These are phyloP conservation scores for Trichoderma gracile DNA, from an alignment of 2,329 filamentous ascomycete genomes.

Conservation along the genomic window DNA sequence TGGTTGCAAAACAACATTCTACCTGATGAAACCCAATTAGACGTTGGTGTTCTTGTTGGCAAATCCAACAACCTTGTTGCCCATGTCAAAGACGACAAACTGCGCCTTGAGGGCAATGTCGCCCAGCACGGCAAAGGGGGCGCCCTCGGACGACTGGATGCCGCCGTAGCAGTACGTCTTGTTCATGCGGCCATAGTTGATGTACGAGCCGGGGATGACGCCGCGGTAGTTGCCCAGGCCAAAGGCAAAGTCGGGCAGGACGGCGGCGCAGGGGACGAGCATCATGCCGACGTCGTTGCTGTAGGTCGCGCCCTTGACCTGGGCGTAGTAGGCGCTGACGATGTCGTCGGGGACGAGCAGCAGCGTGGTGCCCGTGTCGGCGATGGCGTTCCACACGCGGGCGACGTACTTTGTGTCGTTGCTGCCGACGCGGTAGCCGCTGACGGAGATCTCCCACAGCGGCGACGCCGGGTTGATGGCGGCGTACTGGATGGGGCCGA, in stretches of 20 bases:
- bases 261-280: slow-evolving; percentile 56
- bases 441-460: slow-evolving; percentile 63
- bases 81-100: slow-evolving; percentile 46
- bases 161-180: slow-evolving; percentile 40
- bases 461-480: slow-evolving; percentile 53
- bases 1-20: background rate
- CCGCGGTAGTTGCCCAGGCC: slow-evolving; percentile 40
- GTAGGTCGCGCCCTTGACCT: slow-evolving; percentile 54
- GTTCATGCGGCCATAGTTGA: slow-evolving; percentile 40
- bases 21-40: background rate
- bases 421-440: slow-evolving; percentile 56
- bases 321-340: slow-evolving; percentile 59
- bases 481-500: slow-evolving; percentile 57
- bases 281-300: slow-evolving; percentile 54
- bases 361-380: slow-evolving; percentile 71
- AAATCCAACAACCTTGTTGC: slow-evolving; percentile 39
- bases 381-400: slow-evolving; percentile 54
- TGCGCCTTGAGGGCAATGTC: slow-evolving; percentile 48
- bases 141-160: slow-evolving; percentile 41
- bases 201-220: slow-evolving; percentile 40
- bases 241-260: slow-evolving; percentile 48
- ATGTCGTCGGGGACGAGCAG: slow-evolving; percentile 57
- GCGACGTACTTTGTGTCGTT: slow-evolving; percentile 21
- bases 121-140: slow-evolving; percentile 44
- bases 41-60: slow-evolving; percentile 39